Conservation (phyloP, 257 asterid genomes). For the Scutellaria baicalensis region DNA sequence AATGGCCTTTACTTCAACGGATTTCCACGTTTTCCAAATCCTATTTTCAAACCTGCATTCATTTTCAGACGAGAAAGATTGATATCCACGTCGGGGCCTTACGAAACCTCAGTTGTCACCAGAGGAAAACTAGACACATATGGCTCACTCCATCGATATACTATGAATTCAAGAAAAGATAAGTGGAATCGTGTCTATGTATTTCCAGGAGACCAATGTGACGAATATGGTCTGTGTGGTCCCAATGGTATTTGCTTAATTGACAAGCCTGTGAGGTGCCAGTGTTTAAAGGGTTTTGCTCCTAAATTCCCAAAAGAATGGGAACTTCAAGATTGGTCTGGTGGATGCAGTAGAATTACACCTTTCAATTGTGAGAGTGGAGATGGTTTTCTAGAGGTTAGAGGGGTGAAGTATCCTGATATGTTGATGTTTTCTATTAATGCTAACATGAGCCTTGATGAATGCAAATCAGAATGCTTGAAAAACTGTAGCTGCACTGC, state of each 20-base stretch:
- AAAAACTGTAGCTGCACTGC: not conserved
- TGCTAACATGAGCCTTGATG: not conserved
- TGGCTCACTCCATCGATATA: not conserved
- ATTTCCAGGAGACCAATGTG: conserved; percentile 6
- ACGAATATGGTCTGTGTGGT: conserved; percentile 21
- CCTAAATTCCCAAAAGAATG: conserved; percentile 1
- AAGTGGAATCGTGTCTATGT: conserved; percentile 7
- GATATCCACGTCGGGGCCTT: not conserved
- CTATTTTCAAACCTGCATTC: not conserved
- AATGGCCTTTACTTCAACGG: conserved; percentile 27
- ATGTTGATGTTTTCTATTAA: not conserved
- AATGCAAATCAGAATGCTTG: not conserved
- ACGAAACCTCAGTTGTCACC: not conserved
- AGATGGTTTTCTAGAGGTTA: conserved; percentile 14
- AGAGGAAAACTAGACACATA: conserved; percentile 6
- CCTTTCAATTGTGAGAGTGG: conserved; percentile 4
- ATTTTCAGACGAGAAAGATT: not conserved
- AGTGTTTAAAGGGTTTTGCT: not conserved
- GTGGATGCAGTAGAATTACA: conserved; percentile 11
- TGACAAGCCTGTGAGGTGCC: not conserved
- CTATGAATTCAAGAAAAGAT: conserved; percentile 4
- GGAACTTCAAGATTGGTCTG: conserved; percentile 16
- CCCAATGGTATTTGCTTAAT: conserved; percentile 19
- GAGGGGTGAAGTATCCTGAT: not conserved
- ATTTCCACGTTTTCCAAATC: not conserved